A percentile compares a stretch with the other conserved stretches of the same genome.
phyloP scores from a whole-genome alignment of 352 stramenopile species.

The Hyaloperonospora arabidopsidis region DNA sequence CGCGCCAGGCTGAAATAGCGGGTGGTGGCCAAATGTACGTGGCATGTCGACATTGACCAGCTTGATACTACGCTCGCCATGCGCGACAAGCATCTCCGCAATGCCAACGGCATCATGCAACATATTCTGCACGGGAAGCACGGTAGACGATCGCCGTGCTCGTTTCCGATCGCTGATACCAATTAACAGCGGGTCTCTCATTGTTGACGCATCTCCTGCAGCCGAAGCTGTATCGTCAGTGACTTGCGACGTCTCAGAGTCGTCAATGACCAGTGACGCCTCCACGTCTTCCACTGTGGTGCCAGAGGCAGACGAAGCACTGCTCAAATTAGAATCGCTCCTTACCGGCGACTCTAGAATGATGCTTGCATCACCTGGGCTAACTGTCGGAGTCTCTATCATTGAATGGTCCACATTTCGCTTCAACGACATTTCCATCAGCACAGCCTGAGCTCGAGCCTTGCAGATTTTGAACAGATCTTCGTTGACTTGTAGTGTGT shows the following conservation, averaged over 20 bases:
- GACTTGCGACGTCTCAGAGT: conserved; percentile 3
- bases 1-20: conserved; percentile 64
- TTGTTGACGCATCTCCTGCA: background rate
- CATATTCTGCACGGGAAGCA: conserved; percentile 36
- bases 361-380: conserved; percentile 15
- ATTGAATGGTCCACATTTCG: conserved; percentile 40
- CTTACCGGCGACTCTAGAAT: conserved; percentile 24
- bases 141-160: conserved; percentile 25
- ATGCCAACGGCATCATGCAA: conserved; percentile 65
- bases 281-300: conserved; percentile 17
- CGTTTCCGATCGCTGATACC: conserved; percentile 17
- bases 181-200: background rate
- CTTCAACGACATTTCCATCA: conserved; percentile 68
- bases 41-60: conserved; percentile 82
- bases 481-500: conserved; percentile 80
- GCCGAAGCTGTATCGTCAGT: background rate
- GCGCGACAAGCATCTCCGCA: conserved; percentile 72
- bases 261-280: conserved; percentile 2
- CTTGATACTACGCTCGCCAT: conserved; percentile 75
- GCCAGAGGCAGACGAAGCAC: conserved; percentile 25
- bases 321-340: conserved; percentile 27
- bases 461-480: conserved; percentile 82
- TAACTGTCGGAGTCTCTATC: conserved; percentile 14
- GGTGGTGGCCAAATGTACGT: conserved; percentile 75
- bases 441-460: conserved; percentile 55